Conservation (phyloP, 2,329 filamentous ascomycete genomes). For the Pseudocercospora vitis region DNA sequence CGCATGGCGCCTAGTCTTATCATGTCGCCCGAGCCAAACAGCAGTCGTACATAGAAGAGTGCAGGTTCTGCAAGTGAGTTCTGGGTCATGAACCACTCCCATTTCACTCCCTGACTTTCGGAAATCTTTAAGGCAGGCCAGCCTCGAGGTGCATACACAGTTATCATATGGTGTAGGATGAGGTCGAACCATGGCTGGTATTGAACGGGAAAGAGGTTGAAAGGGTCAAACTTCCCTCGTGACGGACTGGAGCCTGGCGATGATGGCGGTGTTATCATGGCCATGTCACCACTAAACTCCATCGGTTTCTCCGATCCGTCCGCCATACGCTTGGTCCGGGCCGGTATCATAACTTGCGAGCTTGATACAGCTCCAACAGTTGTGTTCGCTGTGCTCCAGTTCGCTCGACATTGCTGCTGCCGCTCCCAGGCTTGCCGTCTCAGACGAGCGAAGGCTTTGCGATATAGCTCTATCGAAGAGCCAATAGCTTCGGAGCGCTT, state of each 20-base stretch:
- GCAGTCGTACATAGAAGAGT: slow-evolving; percentile 37
- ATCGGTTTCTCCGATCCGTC: slow-evolving; percentile 25
- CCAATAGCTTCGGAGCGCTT: neutral
- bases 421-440: neutral
- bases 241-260: slow-evolving; percentile 20
- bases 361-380: slow-evolving; percentile 8
- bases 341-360: slow-evolving; percentile 7
- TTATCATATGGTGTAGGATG: slow-evolving; percentile 39
- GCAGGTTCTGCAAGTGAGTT: slow-evolving; percentile 36
- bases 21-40: slow-evolving; percentile 38
- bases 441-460: neutral
- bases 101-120: slow-evolving; percentile 30
- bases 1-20: slow-evolving; percentile 29
- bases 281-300: slow-evolving; percentile 16
- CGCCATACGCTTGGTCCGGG: slow-evolving; percentile 24
- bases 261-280: slow-evolving; percentile 25
- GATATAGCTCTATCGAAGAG: slow-evolving; percentile 9
- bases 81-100: slow-evolving; percentile 39
- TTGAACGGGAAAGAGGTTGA: slow-evolving; percentile 37
- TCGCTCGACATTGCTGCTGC: slow-evolving; percentile 16
- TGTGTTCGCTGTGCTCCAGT: slow-evolving; percentile 10
- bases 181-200: slow-evolving; percentile 35
- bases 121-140: slow-evolving; percentile 38
- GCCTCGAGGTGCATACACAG: slow-evolving; percentile 37
- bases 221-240: slow-evolving; percentile 30